Evolutionary conservation across 768 basidiomycete species (phyloP).

Genomic region (Rhodotorula diobovata): DNA sequence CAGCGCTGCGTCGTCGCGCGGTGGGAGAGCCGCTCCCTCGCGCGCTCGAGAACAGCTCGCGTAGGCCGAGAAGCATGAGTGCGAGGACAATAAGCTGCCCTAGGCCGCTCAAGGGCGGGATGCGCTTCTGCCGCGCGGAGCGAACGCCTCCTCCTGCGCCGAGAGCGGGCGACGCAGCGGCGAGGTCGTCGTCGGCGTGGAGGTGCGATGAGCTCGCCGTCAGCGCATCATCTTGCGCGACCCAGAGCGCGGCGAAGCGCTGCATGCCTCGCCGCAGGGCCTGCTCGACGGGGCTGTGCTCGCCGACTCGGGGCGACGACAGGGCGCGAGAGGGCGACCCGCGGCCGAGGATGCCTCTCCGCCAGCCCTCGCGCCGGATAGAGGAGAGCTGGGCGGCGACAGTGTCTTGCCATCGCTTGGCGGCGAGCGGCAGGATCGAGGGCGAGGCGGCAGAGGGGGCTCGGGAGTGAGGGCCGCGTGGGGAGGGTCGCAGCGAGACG

Average conservation of each 20-base stretch:
- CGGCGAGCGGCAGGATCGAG: not conserved
- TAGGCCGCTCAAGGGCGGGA: conserved; percentile 1
- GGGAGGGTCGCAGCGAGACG: not conserved
- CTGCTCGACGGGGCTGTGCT: not conserved
- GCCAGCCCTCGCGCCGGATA: conserved; percentile 1
- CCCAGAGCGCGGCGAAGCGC: not conserved
- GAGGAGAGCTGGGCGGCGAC: not conserved
- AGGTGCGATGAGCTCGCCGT: not conserved
- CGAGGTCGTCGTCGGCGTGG: conserved; percentile 1
- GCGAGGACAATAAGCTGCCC: conserved; percentile 14
- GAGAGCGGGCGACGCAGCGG: not conserved
- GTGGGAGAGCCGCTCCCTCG: not conserved
- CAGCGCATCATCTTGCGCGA: not conserved
- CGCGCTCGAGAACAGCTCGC: not conserved
- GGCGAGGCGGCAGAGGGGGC: not conserved
- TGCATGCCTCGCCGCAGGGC: not conserved
- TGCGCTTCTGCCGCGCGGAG: not conserved
- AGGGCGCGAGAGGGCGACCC: not conserved
- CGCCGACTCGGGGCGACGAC: not conserved
- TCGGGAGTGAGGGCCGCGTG: not conserved
- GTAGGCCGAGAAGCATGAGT: conserved; percentile 25
- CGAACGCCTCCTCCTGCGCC: too few species aligned
- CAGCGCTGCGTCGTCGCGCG: not conserved
- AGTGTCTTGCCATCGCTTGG: not conserved
- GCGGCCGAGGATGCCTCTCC: not conserved